Evolutionary conservation across 805 yeast genomes (phyloP).

Genomic region (Metschnikowia kofuensis): DNA sequence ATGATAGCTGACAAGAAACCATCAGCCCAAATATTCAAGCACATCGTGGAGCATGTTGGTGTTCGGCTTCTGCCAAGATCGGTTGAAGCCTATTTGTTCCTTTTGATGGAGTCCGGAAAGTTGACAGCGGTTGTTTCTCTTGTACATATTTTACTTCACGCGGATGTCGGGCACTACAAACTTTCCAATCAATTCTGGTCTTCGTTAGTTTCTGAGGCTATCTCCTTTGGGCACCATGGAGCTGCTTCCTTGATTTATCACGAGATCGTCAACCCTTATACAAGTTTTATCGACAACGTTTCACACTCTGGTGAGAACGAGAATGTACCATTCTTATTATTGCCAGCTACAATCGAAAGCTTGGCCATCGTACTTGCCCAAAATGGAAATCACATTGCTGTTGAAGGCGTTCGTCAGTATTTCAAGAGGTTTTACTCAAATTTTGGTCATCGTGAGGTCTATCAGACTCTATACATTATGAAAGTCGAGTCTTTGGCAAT

Average conservation of each 20-base stretch:
- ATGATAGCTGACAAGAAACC: conserved; percentile 6
- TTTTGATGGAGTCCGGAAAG: conserved; percentile 19
- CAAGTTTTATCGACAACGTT: conserved; percentile 1
- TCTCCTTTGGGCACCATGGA: conserved; percentile 22
- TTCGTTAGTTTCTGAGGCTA: conserved; percentile 22
- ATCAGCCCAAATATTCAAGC: conserved; percentile 5
- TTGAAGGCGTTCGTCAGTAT: conserved; percentile 31
- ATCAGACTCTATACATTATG: conserved; percentile 25
- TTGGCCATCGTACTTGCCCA: conserved; percentile 29
- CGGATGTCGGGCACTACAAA: conserved; percentile 10
- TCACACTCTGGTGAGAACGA: conserved; percentile 13
- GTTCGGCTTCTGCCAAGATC: conserved; percentile 13
- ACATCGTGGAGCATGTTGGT: conserved; percentile 3
- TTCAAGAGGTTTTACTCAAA: conserved; percentile 39
- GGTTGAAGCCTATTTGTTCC: conserved; percentile 23
- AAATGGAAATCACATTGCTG: conserved; percentile 23
- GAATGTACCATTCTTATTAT: conserved; percentile 31
- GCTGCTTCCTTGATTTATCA: conserved; percentile 37
- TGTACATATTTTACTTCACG: conserved; percentile 24
- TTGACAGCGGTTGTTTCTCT: conserved; percentile 26
- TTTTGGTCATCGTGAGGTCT: conserved; percentile 26
- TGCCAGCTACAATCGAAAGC: conserved; percentile 24
- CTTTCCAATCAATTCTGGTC: conserved; percentile 38
- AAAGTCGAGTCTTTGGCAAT: conserved; percentile 32
- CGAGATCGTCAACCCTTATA: conserved; percentile 29